A percentile compares a stretch with the other conserved stretches of the same genome.
Evolutionary conservation across 208 protist species (phyloP).

Genomic region (Entamoeba dispar): DNA sequence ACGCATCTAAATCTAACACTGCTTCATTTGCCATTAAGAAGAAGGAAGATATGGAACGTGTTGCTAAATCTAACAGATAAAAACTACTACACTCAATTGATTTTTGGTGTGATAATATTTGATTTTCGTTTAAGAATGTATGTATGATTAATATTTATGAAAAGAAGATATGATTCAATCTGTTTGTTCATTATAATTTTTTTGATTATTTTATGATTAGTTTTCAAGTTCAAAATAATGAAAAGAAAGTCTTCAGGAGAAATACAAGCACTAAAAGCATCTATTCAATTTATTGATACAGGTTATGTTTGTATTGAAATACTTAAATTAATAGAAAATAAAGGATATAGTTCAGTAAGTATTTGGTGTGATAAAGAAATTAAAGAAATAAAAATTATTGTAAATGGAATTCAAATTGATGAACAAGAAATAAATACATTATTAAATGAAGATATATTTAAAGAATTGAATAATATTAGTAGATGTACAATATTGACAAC

Average conservation of each 20-base stretch:
- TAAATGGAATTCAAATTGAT: neutral
- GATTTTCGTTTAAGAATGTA: neutral
- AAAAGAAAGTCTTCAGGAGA: neutral
- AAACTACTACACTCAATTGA: neutral
- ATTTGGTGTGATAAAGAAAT: no score
- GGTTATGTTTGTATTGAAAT: no score
- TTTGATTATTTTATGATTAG: neutral
- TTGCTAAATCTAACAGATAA: slow-evolving; percentile 98
- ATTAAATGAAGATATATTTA: neutral
- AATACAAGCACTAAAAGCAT: neutral
- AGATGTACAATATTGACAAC: neutral
- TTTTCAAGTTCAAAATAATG: neutral
- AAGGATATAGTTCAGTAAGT: no score
- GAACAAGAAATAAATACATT: neutral
- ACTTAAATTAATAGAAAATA: no score
- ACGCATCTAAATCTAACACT: slow-evolving; percentile 79
- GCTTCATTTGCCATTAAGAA: slow-evolving; percentile 98
- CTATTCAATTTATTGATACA: no score
- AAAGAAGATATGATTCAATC: neutral
- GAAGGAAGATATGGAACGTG: slow-evolving; percentile 98
- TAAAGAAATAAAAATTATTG: neutral
- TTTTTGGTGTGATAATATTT: neutral
- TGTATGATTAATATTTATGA: neutral
- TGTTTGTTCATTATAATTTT: no score
- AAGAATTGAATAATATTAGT: neutral